phyloP scores from a whole-genome alignment of 306 rosid species.

The Benincasa hispida region DNA sequence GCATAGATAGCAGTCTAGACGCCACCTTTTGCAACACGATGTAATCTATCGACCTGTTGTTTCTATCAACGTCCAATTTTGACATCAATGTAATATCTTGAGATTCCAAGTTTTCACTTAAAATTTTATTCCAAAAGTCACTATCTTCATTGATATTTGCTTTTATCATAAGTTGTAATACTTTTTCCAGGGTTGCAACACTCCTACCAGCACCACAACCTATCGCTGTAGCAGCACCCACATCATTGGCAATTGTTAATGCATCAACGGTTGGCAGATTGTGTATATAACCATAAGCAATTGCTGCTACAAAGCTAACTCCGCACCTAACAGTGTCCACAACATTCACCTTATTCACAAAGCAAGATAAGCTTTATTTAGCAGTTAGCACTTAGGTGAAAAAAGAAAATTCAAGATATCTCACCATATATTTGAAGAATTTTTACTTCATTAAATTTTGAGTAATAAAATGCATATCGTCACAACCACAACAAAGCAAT shows the following conservation, averaged over 20 bases:
- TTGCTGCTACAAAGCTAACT: constrained; percentile 92
- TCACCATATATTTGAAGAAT: not conserved
- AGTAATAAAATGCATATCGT: not conserved
- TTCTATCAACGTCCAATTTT: constrained; percentile 25
- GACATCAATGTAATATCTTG: constrained; percentile 46
- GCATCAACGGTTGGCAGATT: constrained; percentile 56
- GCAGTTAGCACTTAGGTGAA: constrained; percentile 4
- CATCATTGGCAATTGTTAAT: constrained; percentile 81
- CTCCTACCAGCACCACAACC: constrained; percentile 98
- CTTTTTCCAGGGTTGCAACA: constrained; percentile 68
- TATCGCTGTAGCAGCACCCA: constrained; percentile 96
- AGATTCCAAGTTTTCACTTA: constrained; percentile 25
- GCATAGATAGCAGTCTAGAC: constrained; percentile 54
- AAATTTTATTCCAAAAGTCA: constrained; percentile 45
- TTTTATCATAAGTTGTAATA: constrained; percentile 40
- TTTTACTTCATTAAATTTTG: not conserved
- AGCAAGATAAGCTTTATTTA: constrained; percentile 8
- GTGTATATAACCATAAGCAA: constrained; percentile 79
- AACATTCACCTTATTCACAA: constrained; percentile 55
- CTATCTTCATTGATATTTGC: constrained; percentile 40
- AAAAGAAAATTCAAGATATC: not conserved
- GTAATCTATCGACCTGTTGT: constrained; percentile 19
- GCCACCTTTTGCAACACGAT: constrained; percentile 45
- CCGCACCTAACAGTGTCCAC: constrained; percentile 93
- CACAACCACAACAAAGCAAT: not conserved